These are phyloP conservation scores for Yamadazyma membranifaciens DNA, from an alignment of 1,139 yeast species.

Conservation along the genomic window DNA sequence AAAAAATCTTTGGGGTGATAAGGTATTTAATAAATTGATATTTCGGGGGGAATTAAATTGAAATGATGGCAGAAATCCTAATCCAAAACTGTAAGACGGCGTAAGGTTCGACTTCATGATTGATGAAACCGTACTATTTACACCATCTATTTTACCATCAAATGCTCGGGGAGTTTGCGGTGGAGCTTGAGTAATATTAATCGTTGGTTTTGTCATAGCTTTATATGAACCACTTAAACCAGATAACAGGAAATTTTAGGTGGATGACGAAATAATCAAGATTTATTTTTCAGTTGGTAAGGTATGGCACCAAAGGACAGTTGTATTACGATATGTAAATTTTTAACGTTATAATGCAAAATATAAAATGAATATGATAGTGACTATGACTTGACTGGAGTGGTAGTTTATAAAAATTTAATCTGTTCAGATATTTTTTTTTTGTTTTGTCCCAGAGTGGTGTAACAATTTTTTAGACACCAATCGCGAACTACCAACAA, in stretches of 20 bases:
- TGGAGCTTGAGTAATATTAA: constrained; percentile 13
- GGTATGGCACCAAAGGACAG: not conserved
- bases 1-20: constrained; percentile 40
- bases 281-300: not conserved
- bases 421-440: not conserved
- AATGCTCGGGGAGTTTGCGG: constrained; percentile 33
- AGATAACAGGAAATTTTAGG: no score
- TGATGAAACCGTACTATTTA: constrained; percentile 2
- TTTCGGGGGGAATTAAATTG: constrained; percentile 38
- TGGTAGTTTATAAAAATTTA: no score
- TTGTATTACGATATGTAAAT: not conserved
- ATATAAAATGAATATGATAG: no score
- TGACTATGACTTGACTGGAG: no score
- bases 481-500: constrained; percentile 5
- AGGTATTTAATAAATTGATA: constrained; percentile 20
- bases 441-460: constrained; percentile 3
- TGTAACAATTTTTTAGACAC: constrained; percentile 2
- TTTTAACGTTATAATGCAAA: no score
- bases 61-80: constrained; percentile 47
- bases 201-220: constrained; percentile 8
- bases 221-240: not conserved
- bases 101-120: constrained; percentile 4
- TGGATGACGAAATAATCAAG: no score
- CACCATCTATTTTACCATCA: constrained; percentile 1
- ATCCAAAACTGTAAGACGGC: constrained; percentile 35